Evolutionary conservation across 169 alveolate species (phyloP).

Genomic region (Amoebophrya sp.): DNA sequence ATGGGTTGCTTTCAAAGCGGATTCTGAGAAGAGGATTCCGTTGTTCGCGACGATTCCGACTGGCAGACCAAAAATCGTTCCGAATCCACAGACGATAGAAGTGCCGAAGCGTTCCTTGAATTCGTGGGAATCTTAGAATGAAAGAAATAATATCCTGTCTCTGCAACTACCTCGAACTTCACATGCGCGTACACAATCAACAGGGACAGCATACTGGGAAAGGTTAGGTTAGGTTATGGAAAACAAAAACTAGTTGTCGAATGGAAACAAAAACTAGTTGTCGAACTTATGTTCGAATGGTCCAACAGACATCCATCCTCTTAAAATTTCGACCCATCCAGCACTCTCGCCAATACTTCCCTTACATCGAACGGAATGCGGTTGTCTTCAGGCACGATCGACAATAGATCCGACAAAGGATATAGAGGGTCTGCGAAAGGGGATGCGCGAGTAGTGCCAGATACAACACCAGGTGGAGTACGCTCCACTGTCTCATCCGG

Average conservation of each 20-base stretch:
- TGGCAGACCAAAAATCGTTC: not conserved
- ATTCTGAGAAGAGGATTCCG: slow-evolving; percentile 71
- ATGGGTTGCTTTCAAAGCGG: slow-evolving; percentile 75
- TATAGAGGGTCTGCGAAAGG: not conserved
- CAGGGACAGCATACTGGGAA: no score
- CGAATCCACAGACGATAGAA: not conserved
- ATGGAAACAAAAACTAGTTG: no score
- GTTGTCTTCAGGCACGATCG: not conserved
- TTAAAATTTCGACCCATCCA: not conserved
- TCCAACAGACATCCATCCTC: no score
- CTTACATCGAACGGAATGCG: not conserved
- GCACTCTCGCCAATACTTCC: not conserved
- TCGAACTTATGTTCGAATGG: no score
- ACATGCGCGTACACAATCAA: no score
- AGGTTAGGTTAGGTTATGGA: no score
- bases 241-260: no score
- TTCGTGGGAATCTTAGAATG: no score
- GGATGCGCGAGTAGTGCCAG: no score
- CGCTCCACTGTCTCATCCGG: not conserved
- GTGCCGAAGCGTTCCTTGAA: not conserved
- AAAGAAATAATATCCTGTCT: no score
- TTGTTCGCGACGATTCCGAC: slow-evolving; percentile 65
- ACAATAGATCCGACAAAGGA: not conserved
- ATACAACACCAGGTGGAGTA: no score
- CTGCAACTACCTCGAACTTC: no score